These are phyloP conservation scores for Populus ilicifolia DNA, from an alignment of 345 rosid species.

Conservation along the genomic window DNA sequence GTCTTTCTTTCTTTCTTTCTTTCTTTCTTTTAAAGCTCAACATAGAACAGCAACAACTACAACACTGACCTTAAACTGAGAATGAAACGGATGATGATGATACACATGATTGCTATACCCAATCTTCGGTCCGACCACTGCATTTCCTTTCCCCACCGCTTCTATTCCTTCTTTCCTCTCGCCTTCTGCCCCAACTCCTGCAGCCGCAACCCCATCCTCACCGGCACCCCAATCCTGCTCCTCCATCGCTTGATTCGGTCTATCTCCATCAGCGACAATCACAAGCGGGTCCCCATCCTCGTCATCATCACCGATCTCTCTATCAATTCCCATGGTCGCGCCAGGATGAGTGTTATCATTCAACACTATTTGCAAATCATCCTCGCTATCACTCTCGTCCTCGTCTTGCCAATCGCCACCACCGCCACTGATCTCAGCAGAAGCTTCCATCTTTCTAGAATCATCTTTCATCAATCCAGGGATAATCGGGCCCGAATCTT, in stretches of 20 bases:
- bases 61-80: conserved; percentile 99
- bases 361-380: conserved; percentile 89
- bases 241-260: conserved; percentile 50
- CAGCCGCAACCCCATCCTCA: conserved; percentile 39
- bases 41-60: conserved; percentile 16
- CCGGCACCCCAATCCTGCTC: conserved; percentile 56
- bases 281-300: conserved; percentile 46
- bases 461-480: conserved; percentile 51
- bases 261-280: conserved; percentile 40
- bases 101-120: conserved; percentile 83
- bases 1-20: background rate
- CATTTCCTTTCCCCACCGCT: conserved; percentile 35
- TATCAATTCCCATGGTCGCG: conserved; percentile 47
- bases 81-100: conserved; percentile 82
- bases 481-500: conserved; percentile 35
- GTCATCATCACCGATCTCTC: conserved; percentile 51
- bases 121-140: conserved; percentile 42
- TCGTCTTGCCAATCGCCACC: conserved; percentile 53
- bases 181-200: conserved; percentile 30
- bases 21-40: conserved; percentile 13
- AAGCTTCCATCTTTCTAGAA: conserved; percentile 1
- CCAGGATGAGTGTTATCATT: conserved; percentile 52
- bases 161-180: conserved; percentile 59
- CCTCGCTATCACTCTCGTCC: conserved; percentile 90
- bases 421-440: conserved; percentile 10